Percentiles rank a stretch among this genome's conserved stretches.
Conservation (phyloP, 1,139 yeast species). For the Suhomyces guaymorum region DNA sequence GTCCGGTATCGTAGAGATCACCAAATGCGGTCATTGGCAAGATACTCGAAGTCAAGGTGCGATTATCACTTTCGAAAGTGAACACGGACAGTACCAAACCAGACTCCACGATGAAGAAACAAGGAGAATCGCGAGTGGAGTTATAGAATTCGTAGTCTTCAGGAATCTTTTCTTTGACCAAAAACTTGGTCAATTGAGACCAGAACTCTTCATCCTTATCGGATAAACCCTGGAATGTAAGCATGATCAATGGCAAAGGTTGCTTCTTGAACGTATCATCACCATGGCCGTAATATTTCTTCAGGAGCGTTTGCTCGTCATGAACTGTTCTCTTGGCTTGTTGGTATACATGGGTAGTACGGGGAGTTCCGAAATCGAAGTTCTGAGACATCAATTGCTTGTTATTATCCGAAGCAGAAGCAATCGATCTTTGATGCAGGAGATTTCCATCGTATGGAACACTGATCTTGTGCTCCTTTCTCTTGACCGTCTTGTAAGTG, state of each 20-base stretch:
- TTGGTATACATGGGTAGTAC: constrained; percentile 59
- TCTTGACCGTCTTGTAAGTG: constrained; percentile 51
- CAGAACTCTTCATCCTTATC: constrained; percentile 64
- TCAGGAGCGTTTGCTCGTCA: constrained; percentile 41
- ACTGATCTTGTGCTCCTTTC: constrained; percentile 21
- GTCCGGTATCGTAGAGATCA: constrained; percentile 46
- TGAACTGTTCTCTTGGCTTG: constrained; percentile 61
- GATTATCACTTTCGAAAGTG: constrained; percentile 52
- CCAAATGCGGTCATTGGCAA: constrained; percentile 94
- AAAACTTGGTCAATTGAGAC: constrained; percentile 55
- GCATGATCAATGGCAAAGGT: constrained; percentile 70
- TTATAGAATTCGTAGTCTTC: constrained; percentile 53
- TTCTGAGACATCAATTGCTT: constrained; percentile 18
- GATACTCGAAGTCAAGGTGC: constrained; percentile 70
- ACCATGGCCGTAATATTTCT: constrained; percentile 27
- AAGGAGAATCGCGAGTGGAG: constrained; percentile 33
- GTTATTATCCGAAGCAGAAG: constrained; percentile 12
- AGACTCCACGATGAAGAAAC: constrained; percentile 72
- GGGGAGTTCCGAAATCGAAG: constrained; percentile 55
- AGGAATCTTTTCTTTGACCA: constrained; percentile 50
- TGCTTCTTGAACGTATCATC: constrained; percentile 46
- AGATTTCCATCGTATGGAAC: constrained; percentile 14
- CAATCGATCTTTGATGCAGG: constrained; percentile 14
- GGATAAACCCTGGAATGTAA: constrained; percentile 69
- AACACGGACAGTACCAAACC: constrained; percentile 72